These are phyloP conservation scores for Cladorrhinum samala DNA, from an alignment of 495 filamentous ascomycete species.

Conservation along the genomic window DNA sequence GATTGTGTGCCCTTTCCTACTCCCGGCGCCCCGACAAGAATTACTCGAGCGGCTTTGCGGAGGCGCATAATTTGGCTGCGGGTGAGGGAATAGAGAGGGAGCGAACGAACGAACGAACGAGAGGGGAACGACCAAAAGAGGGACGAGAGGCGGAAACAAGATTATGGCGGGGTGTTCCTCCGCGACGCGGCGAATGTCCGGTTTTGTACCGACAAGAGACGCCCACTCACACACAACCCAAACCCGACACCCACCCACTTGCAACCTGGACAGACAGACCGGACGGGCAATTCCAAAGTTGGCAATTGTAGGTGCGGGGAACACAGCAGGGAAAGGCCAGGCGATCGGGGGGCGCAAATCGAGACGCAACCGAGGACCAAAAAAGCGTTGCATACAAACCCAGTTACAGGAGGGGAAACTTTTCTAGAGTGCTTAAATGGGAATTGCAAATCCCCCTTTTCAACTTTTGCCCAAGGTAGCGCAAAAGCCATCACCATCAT, in stretches of 20 bases:
- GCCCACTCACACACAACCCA: not conserved
- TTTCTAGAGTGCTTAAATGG: too few relatives aligned
- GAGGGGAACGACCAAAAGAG: not conserved
- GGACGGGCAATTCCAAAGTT: not conserved
- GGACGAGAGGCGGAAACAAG: not conserved
- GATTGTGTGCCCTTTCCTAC: conserved; percentile 94
- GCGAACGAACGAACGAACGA: not conserved
- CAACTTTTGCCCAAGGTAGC: too few relatives aligned
- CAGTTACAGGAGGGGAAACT: too few relatives aligned
- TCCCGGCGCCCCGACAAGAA: conserved; percentile 89
- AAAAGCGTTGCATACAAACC: not conserved
- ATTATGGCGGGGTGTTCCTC: not conserved
- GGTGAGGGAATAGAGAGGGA: not conserved
- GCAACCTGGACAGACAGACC: too few relatives aligned
- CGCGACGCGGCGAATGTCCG: not conserved
- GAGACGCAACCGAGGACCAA: conserved; percentile 22
- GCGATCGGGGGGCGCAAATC: conserved; percentile 11
- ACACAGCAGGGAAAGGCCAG: conserved; percentile 16
- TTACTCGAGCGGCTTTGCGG: conserved; percentile 79
- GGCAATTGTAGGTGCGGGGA: conserved; percentile 14
- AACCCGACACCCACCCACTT: not conserved
- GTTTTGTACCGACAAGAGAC: not conserved
- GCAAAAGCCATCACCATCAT: too few relatives aligned
- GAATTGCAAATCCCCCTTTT: too few relatives aligned
- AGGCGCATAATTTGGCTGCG: conserved; percentile 47